Percentiles rank a stretch among this genome's conserved stretches.
Evolutionary conservation across 1,139 yeast species (phyloP).

Genomic region (Lodderomyces jiufengensis): DNA sequence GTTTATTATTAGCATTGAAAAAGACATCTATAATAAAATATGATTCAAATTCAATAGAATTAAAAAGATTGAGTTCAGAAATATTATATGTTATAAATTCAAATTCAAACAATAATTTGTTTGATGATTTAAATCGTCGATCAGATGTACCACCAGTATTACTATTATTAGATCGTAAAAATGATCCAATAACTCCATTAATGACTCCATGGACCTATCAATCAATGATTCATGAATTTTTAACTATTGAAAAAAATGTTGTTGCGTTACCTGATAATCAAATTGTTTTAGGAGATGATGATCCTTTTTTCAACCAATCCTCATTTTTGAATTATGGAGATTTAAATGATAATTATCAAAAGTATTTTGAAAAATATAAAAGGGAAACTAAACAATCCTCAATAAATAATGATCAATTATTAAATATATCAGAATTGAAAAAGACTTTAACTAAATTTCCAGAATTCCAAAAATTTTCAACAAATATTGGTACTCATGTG

Average conservation of each 20-base stretch:
- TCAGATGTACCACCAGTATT: slow-evolving; percentile 72
- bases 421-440: slow-evolving; percentile 83
- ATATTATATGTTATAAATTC: slow-evolving; percentile 56
- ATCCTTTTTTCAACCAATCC: slow-evolving; percentile 70
- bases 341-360: slow-evolving; percentile 82
- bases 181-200: slow-evolving; percentile 91
- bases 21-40: slow-evolving; percentile 74
- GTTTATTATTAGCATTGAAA: slow-evolving; percentile 70
- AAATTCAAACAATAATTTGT: slow-evolving; percentile 55
- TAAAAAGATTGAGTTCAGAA: slow-evolving; percentile 66
- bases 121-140: slow-evolving; percentile 55
- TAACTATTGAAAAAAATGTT: slow-evolving; percentile 77
- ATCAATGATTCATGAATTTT: slow-evolving; percentile 91
- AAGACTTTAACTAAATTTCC: slow-evolving; percentile 89
- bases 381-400: slow-evolving; percentile 68
- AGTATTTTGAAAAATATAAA: slow-evolving; percentile 80
- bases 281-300: slow-evolving; percentile 47
- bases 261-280: slow-evolving; percentile 52
- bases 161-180: slow-evolving; percentile 75
- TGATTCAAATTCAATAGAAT: slow-evolving; percentile 65
- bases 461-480: slow-evolving; percentile 81
- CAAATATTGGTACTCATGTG: slow-evolving; percentile 92
- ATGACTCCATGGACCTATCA: slow-evolving; percentile 97
- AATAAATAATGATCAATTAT: slow-evolving; percentile 53
- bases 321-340: slow-evolving; percentile 94